A percentile compares a stretch with the other conserved stretches of the same genome.
Conservation (phyloP, 2,329 filamentous ascomycete species). For the Endocalyx cinctus region DNA sequence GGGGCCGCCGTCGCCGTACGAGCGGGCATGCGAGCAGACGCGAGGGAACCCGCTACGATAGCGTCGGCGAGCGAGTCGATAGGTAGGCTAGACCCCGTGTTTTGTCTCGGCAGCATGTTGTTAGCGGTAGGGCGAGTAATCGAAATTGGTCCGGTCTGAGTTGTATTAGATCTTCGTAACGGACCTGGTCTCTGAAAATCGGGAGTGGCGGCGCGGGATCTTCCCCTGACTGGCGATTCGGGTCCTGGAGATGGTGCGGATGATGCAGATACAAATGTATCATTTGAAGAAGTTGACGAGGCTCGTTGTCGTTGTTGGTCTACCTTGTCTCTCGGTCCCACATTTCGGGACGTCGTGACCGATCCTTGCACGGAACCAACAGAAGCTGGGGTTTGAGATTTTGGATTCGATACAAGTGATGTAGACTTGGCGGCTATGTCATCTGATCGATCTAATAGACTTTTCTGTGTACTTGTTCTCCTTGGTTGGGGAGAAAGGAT, state of each 20-base stretch:
- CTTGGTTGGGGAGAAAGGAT: constrained; percentile 24
- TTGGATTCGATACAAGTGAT: too few relatives aligned
- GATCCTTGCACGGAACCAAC: constrained; percentile 2
- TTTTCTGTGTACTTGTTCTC: constrained; percentile 17
- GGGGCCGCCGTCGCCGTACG: constrained; percentile 31
- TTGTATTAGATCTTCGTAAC: constrained; percentile 12
- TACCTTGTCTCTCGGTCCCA: constrained; percentile 1
- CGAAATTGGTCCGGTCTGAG: constrained; percentile 9
- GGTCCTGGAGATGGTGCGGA: constrained; percentile 29
- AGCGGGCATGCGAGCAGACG: constrained; percentile 51
- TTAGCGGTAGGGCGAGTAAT: constrained; percentile 2
- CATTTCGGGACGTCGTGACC: constrained; percentile 1
- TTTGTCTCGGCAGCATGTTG: constrained; percentile 10
- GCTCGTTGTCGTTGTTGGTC: constrained; percentile 7
- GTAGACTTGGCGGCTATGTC: too few relatives aligned
- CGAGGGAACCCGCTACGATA: constrained; percentile 70
- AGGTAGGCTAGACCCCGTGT: constrained; percentile 35
- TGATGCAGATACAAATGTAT: constrained; percentile 40
- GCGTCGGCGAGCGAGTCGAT: constrained; percentile 66
- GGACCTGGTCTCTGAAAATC: too few relatives aligned
- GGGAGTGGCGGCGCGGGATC: constrained; percentile 14
- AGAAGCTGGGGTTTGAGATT: constrained; percentile 10
- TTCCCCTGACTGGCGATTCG: constrained; percentile 20
- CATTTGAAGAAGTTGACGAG: constrained; percentile 37
- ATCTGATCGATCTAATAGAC: too few relatives aligned